Percentiles rank a stretch among this genome's conserved stretches.
These are phyloP conservation scores for Wickerhamomyces silvicola DNA, from an alignment of 805 yeast genomes.

Conservation along the genomic window DNA sequence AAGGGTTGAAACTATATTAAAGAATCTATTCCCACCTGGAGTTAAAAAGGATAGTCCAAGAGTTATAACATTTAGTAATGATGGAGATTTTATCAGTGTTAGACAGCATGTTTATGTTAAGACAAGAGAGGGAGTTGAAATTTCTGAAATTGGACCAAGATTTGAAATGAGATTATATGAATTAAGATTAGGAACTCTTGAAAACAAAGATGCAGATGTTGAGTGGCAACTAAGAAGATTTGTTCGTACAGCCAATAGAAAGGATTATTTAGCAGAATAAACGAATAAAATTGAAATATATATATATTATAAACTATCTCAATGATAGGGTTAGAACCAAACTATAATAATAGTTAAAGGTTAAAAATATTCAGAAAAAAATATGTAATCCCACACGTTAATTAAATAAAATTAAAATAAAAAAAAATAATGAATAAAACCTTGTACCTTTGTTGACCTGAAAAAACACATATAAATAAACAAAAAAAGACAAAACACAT, in stretches of 20 bases:
- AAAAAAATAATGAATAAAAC: too few relatives aligned
- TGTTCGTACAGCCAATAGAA: conserved; percentile 91
- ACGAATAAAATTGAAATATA: background rate
- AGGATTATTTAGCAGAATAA: conserved; percentile 58
- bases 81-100: conserved; percentile 87
- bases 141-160: conserved; percentile 97
- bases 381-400: too few relatives aligned
- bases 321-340: background rate
- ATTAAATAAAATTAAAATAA: too few relatives aligned
- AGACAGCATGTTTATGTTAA: conserved; percentile 92
- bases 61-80: conserved; percentile 87
- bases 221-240: conserved; percentile 95
- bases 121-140: conserved; percentile 81
- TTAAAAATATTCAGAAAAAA: too few relatives aligned
- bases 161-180: conserved; percentile 95
- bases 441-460: too few relatives aligned
- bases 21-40: conserved; percentile 96
- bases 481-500: background rate
- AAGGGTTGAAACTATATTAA: conserved; percentile 71
- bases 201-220: conserved; percentile 94
- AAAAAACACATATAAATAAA: background rate
- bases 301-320: background rate
- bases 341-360: background rate
- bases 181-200: conserved; percentile 81
- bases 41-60: conserved; percentile 83